Conservation (phyloP, 345 rosid species). For the Aquilaria sinensis region DNA sequence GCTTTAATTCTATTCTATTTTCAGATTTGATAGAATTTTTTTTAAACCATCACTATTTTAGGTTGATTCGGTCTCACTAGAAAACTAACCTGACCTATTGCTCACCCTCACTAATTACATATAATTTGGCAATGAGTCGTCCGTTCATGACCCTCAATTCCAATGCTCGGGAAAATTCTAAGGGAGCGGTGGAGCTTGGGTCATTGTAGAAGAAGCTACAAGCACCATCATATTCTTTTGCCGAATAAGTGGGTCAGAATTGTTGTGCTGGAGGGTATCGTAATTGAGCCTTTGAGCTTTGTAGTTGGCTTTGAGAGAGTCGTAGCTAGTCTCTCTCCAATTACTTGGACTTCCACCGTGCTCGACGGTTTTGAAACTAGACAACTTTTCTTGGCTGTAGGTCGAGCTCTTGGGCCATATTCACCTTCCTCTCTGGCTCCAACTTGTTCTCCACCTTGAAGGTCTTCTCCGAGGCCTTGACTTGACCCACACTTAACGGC, state of each 20-base stretch:
- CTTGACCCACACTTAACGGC: slow-evolving; percentile 62
- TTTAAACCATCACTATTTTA: no score
- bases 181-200: slow-evolving; percentile 64
- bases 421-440: slow-evolving; percentile 76
- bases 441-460: slow-evolving; percentile 84
- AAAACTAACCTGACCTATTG: no score
- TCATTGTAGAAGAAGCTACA: slow-evolving; percentile 81
- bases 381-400: slow-evolving; percentile 86
- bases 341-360: slow-evolving; percentile 83
- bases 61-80: no score
- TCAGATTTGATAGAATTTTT: no score
- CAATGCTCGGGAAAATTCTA: slow-evolving; percentile 70
- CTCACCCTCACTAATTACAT: no score
- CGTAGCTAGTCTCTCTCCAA: slow-evolving; percentile 54
- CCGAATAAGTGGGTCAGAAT: slow-evolving; percentile 39
- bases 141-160: slow-evolving; percentile 20
- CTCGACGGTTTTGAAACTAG: slow-evolving; percentile 91
- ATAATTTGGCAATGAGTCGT: background rate
- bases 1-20: no score
- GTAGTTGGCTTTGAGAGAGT: slow-evolving; percentile 44
- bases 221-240: slow-evolving; percentile 45
- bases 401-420: slow-evolving; percentile 77
- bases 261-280: slow-evolving; percentile 75
- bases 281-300: slow-evolving; percentile 49
- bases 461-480: slow-evolving; percentile 75